These are phyloP conservation scores for Phytophthora sp. DNA, from an alignment of 352 stramenopile genomes.

Conservation along the genomic window DNA sequence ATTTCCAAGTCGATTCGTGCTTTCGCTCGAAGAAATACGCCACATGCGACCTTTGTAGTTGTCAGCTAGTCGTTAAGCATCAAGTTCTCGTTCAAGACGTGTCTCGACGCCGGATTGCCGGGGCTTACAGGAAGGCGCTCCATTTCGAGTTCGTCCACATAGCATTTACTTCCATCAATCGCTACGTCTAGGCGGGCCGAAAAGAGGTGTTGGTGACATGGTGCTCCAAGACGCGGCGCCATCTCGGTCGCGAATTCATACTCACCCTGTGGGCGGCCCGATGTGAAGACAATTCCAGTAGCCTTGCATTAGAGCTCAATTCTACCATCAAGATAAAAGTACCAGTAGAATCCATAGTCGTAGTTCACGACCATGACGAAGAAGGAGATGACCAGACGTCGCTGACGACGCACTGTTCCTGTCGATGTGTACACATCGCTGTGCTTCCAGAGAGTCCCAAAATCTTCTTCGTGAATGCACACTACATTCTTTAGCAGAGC, in stretches of 20 bases:
- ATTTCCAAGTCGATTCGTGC: slow-evolving; percentile 56
- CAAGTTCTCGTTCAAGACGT: slow-evolving; percentile 46
- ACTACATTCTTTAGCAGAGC: slow-evolving; percentile 65
- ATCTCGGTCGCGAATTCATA: slow-evolving; percentile 51
- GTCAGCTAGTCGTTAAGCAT: slow-evolving; percentile 50
- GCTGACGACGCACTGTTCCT: slow-evolving; percentile 49
- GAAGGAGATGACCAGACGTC: slow-evolving; percentile 77
- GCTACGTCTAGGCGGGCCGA: slow-evolving; percentile 75
- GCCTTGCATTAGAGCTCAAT: slow-evolving; percentile 83
- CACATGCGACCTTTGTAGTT: slow-evolving; percentile 58
- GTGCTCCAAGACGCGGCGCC: slow-evolving; percentile 58
- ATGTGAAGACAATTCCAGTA: slow-evolving; percentile 79
- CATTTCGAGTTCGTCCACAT: slow-evolving; percentile 58
- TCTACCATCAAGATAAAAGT: slow-evolving; percentile 70
- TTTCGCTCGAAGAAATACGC: slow-evolving; percentile 63
- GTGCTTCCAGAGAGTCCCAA: slow-evolving; percentile 82
- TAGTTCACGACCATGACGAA: slow-evolving; percentile 85
- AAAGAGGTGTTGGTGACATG: slow-evolving; percentile 84
- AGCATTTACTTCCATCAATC: slow-evolving; percentile 58
- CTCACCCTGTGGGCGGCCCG: slow-evolving; percentile 54
- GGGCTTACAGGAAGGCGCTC: slow-evolving; percentile 38
- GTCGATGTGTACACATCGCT: slow-evolving; percentile 32
- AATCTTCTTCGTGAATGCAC: slow-evolving; percentile 89
- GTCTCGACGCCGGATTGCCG: slow-evolving; percentile 68
- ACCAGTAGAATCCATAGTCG: slow-evolving; percentile 81